A percentile compares a stretch with the other conserved stretches of the same genome.
Conservation (phyloP, 2,329 filamentous ascomycete genomes). For the Ophiostoma sp. region DNA sequence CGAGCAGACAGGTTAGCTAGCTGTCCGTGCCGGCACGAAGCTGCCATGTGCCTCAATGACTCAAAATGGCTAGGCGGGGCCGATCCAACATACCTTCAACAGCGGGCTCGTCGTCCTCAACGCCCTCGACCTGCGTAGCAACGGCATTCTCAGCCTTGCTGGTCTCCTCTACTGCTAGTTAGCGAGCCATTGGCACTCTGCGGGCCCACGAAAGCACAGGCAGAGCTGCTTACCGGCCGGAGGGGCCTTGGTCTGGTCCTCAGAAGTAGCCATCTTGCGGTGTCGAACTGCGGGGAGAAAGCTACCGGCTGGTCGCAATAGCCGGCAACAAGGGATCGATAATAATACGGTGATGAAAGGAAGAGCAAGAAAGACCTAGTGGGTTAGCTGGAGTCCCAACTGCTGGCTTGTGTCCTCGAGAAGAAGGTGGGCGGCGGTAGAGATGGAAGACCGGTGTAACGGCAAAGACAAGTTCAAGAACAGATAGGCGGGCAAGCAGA, state of each 20-base stretch:
- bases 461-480: not conserved
- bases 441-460: slow-evolving; percentile 2
- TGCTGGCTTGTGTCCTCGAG: not conserved
- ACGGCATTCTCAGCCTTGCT: slow-evolving; percentile 23
- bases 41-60: slow-evolving; percentile 20
- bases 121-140: slow-evolving; percentile 25
- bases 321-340: slow-evolving; percentile 10
- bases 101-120: slow-evolving; percentile 29
- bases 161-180: slow-evolving; percentile 18
- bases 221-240: slow-evolving; percentile 15
- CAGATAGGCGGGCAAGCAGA: not conserved
- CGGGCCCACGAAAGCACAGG: not conserved
- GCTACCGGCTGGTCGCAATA: slow-evolving; percentile 15
- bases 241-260: slow-evolving; percentile 20
- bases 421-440: not conserved
- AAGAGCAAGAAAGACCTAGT: not conserved
- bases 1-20: not conserved
- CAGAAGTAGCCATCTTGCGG: slow-evolving; percentile 20
- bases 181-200: slow-evolving; percentile 7
- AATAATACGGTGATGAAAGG: not conserved
- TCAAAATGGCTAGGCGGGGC: slow-evolving; percentile 11
- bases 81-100: slow-evolving; percentile 31
- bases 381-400: not conserved
- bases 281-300: not conserved
- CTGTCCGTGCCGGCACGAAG: not conserved